Conservation (phyloP, 148 eudicot genomes). For the Salicornia ramosissima region DNA sequence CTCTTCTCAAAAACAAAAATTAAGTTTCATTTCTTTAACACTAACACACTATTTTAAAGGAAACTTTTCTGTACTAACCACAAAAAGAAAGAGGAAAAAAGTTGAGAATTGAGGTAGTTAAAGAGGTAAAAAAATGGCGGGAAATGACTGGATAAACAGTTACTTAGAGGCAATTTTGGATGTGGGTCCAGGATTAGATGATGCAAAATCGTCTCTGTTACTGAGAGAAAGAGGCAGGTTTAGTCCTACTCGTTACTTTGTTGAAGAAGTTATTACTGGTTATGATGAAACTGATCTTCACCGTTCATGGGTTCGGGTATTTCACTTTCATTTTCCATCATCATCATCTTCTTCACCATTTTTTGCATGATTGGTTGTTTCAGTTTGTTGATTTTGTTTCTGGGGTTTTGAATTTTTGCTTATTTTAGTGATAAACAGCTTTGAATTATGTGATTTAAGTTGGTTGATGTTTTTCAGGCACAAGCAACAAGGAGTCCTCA, state of each 20-base stretch:
- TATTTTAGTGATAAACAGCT: too few relatives aligned
- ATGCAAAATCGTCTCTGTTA: constrained; percentile 69
- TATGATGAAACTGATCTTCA: constrained; percentile 95
- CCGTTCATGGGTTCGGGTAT: constrained; percentile 81
- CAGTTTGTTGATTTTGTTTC: neutral
- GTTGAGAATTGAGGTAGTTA: neutral
- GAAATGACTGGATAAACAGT: constrained; percentile 95
- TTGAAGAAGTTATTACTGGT: constrained; percentile 82
- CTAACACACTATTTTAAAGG: too few relatives aligned
- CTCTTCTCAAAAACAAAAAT: too few relatives aligned
- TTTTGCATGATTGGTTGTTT: neutral
- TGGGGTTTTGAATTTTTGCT: neutral
- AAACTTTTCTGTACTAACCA: neutral
- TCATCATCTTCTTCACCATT: neutral
- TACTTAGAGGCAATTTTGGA: constrained; percentile 91
- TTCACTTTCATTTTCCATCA: neutral
- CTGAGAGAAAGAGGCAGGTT: constrained; percentile 81
- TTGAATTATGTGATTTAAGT: neutral
- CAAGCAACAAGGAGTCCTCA: constrained; percentile 94
- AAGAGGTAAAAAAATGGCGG: constrained; percentile 53
- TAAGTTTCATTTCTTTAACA: too few relatives aligned
- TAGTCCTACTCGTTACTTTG: constrained; percentile 88
- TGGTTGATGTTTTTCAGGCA: constrained; percentile 43
- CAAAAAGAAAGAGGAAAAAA: neutral
- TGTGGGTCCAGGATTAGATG: constrained; percentile 81